Base-by-base conservation (phyloP, 2,329 filamentous ascomycete species). In the Xylaria sp. region DNA sequence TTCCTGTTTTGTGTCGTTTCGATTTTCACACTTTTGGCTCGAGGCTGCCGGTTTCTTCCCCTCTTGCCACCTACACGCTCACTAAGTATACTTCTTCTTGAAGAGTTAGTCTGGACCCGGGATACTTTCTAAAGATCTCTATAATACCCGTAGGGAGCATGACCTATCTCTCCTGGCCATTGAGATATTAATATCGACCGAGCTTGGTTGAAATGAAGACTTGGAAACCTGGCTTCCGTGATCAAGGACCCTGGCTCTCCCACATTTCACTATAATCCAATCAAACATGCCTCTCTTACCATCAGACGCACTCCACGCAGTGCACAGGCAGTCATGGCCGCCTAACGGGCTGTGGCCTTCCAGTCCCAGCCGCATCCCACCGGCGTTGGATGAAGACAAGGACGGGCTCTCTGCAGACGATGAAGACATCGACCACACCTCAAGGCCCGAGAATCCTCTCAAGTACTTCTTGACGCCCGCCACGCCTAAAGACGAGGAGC, bases 401-500 rank as follows among this genome's bases (percentile, higher is more conserved):
- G 80, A 82, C 70, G 80, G 63, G 52, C 72, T 83, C 56, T 82
- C 82, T 25, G 81, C 83, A 23, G 81, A 85, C 62, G 83, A 86
- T 48, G 81, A 85, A 28, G 78, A 80, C 63, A 65, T 79, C 23
- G 78, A 81, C 51, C 73, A 78, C 37, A 73, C 79, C 2, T 74
- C 75, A 66, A 84, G 86, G 62, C 84, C 86, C 70, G 82, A 86
- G 55, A 84, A 88, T 71, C 87, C 87, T 18, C 81, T 89, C 61
- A 85, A 82, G 57, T 88, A 87, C 76, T 89, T 89, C 72, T 82
- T 89, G 51, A 87, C 86, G 2, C 77, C 78, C 1, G 84, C 87
- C 1, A 80, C 82, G 0, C 81, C 84, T 0, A 79, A 80, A 12
- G 74, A 83, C 37, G 82, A 84, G 23, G 81, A 82, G 50, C 77